Base-by-base conservation (phyloP, 495 filamentous ascomycete species). In the Penicilliopsis zonata region DNA sequence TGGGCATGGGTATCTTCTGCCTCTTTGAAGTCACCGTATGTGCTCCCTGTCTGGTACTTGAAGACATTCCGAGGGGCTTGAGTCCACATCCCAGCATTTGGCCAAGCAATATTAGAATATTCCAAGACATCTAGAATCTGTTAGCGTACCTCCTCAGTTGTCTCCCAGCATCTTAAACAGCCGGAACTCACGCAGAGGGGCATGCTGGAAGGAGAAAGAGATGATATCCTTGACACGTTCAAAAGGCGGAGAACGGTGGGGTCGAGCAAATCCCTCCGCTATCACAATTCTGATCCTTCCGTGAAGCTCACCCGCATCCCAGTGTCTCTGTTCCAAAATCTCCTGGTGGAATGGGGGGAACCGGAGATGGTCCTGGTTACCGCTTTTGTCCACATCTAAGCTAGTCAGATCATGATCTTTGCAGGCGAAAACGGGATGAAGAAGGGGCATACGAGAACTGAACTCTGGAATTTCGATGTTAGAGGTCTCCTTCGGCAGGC, bases 191-290 rank as follows among this genome's bases (percentile, higher is more conserved):
- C 85, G 67, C 16, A 82, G 53, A 4, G 86, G 86, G 28, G 81
- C 84, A 67, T 88, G 83, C 47, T 90, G 83, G 42, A 92, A 94
- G 5, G 84, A 77, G 49, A 94, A 86, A 4, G 68, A 69, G 28
- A 87, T 72, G 14, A 85, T 48, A 50, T 86, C 81, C 43, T 76
- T 81, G 41, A 82, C 65, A 25, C 76, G 59, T 42, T 85, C 76
- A 36, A 86, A 80, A 1, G 73, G 72, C 8, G 53, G 57, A n/a
- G 44, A 51, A 20, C 59, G 50, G 31, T 58, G 43, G 4, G 54
- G 58, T 14, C 62, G 55, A 35, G 55, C 37, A 40, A 84, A 79
- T 0, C 82, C 83, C 39, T 90, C 83, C 14, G 79, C 69, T 33
- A 94, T 72, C 19, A 87, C 47, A n/a, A 92, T 56, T 49, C 80